These are phyloP conservation scores for Scorias spongiosa DNA, from an alignment of 2,329 filamentous ascomycete genomes.

Conservation along the genomic window DNA sequence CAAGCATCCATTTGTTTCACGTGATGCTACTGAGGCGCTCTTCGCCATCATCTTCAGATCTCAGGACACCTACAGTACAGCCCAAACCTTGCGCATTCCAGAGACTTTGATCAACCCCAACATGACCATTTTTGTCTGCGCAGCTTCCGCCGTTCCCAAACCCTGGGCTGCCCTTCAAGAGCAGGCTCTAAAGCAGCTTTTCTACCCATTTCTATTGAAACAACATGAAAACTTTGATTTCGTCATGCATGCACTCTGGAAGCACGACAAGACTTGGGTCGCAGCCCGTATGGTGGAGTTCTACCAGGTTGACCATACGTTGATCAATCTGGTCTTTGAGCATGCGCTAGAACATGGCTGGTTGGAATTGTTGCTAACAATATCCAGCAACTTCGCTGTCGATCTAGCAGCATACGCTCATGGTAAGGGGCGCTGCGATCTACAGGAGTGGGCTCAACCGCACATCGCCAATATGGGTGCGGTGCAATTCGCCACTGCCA, in stretches of 20 bases:
- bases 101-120: slow-evolving; percentile 53
- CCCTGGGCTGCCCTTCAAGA: slow-evolving; percentile 62
- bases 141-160: slow-evolving; percentile 60
- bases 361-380: slow-evolving; percentile 65
- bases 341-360: slow-evolving; percentile 70
- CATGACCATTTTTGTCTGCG: slow-evolving; percentile 63
- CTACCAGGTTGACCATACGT: slow-evolving; percentile 54
- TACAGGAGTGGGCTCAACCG: slow-evolving; percentile 64
- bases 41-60: slow-evolving; percentile 47
- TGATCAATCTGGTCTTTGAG: slow-evolving; percentile 56
- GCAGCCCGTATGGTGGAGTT: slow-evolving; percentile 62
- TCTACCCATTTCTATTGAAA: slow-evolving; percentile 71
- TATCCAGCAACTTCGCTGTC: slow-evolving; percentile 70
- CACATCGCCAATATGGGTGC: slow-evolving; percentile 32
- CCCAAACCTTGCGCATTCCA: slow-evolving; percentile 42
- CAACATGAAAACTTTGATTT: slow-evolving; percentile 67
- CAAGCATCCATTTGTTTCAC: slow-evolving; percentile 75
- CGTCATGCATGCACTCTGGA: slow-evolving; percentile 82
- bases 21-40: slow-evolving; percentile 60
- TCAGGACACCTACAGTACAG: slow-evolving; percentile 39
- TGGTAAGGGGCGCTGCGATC: slow-evolving; percentile 61
- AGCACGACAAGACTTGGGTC: slow-evolving; percentile 78
- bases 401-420: slow-evolving; percentile 79
- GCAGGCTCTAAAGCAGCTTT: slow-evolving; percentile 61
- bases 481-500: slow-evolving; percentile 48